phyloP scores from a whole-genome alignment of 257 asterid genomes.

The Capsicum pubescens region DNA sequence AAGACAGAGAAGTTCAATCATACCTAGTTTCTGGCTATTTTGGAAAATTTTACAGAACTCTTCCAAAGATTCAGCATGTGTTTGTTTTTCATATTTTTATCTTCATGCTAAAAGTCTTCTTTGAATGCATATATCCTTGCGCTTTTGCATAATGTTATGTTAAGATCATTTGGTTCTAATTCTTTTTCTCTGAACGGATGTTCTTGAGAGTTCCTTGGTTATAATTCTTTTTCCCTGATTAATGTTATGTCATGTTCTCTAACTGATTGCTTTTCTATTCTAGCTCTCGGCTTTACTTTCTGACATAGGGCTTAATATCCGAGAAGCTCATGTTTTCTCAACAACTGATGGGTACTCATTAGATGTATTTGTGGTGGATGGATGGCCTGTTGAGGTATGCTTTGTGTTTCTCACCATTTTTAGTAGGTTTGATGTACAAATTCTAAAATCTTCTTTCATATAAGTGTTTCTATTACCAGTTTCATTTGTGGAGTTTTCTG shows the following conservation, averaged over 20 bases:
- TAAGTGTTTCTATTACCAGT: neutral
- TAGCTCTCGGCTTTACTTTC: constrained; percentile 98
- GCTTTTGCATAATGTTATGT: neutral
- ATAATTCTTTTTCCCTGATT: constrained; percentile 16
- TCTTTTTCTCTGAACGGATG: neutral
- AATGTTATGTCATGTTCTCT: constrained; percentile 23
- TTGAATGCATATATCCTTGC: neutral
- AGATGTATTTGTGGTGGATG: constrained; percentile 94
- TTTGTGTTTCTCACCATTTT: constrained; percentile 36
- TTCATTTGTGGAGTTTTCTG: neutral
- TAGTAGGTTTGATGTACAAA: constrained; percentile 27
- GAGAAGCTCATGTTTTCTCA: constrained; percentile 98
- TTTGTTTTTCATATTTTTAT: neutral
- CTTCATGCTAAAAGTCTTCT: constrained; percentile 16
- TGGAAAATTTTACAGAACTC: neutral
- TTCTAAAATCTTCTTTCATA: constrained; percentile 8
- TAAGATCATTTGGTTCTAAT: constrained; percentile 1
- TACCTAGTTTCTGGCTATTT: neutral
- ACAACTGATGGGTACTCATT: constrained; percentile 90
- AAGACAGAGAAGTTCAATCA: neutral
- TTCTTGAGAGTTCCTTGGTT: neutral
- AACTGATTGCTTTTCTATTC: constrained; percentile 34
- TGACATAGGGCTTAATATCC: constrained; percentile 91
- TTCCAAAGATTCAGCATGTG: neutral
- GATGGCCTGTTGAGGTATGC: constrained; percentile 96